Evolutionary conservation across 371 early-diverging fungal genomes (phyloP).

Genomic region (Syncephalastrum sp.): DNA sequence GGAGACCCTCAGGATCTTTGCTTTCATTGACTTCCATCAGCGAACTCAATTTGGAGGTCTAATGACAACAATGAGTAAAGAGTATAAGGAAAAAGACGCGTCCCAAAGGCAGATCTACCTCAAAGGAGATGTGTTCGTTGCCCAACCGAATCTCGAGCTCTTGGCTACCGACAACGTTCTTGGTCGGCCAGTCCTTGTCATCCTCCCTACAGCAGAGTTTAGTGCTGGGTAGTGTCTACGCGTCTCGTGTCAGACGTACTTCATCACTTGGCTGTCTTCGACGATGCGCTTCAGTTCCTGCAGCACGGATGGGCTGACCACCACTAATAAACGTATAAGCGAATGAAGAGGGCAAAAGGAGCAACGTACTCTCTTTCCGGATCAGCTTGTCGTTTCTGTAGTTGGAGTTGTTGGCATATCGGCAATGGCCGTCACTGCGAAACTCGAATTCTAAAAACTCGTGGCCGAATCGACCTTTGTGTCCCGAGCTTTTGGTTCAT

Average conservation of each 20-base stretch:
- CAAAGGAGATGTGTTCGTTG: constrained; percentile 91
- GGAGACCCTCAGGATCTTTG: constrained; percentile 93
- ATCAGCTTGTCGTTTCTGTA: constrained; percentile 97
- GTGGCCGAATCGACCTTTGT: constrained; percentile 94
- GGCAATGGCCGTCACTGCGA: constrained; percentile 82
- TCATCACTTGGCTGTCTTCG: constrained; percentile 86
- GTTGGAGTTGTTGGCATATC: constrained; percentile 97
- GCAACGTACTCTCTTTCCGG: constrained; percentile 79
- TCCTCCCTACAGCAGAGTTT: constrained; percentile 67
- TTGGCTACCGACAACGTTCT: constrained; percentile 89
- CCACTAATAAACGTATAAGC: constrained; percentile 49
- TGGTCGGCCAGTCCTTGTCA: constrained; percentile 90
- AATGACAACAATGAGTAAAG: constrained; percentile 1
- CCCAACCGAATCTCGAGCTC: constrained; percentile 92
- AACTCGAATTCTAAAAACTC: constrained; percentile 98
- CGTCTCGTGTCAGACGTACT: constrained; percentile 41
- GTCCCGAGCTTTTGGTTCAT: constrained; percentile 70
- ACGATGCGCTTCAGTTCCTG: constrained; percentile 89
- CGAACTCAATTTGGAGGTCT: constrained; percentile 92
- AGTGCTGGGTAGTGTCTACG: background rate
- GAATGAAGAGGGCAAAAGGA: background rate
- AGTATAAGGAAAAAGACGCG: background rate
- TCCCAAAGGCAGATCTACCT: constrained; percentile 51
- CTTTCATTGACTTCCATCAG: constrained; percentile 87
- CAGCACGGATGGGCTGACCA: constrained; percentile 76